Evolutionary conservation across 192 early-diverging fungal genomes (phyloP), one percentile per base, ranked within the genome.

Genomic region (Phlyctochytrium arcticum): DNA sequence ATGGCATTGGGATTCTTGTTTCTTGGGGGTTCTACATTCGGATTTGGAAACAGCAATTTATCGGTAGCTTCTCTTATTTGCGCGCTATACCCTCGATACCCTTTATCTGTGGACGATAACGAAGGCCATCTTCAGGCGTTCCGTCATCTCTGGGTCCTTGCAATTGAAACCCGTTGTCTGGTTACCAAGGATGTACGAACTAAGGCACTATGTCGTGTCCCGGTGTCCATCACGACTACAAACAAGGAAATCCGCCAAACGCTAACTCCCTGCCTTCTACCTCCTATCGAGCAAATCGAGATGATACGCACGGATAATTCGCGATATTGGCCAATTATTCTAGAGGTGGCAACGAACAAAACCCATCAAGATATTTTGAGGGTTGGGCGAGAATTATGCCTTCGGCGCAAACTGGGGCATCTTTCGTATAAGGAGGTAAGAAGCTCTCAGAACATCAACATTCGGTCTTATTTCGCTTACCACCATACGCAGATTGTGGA

Each of bases 1-100:
- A 89, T 92, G 88, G 81, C 92, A 0, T 59, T 91, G 15, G 92
- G 92, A 0, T 74, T 94, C 49, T 65, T 92, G 30, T 92, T 91
- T 74, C 60, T 89, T 21, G 83, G 82, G 4, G 92, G 88, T 12
- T 88, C 88, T 21, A 64, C 56, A 3, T 58, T 44, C 24, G 92
- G 89, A 0, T 67, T 94, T 5, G 82, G 81, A 10, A 85, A 81
- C 1, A 76, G 80, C 24, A 80, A 89, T 48, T 58, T 75, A 56
- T 77, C 87, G 5, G 79, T 90, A 10, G 92, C 88, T 3, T 80
- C 75, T 1, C 71, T 92, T 1, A 58, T 91, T 3, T 87, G 86
- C 51, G 67, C 87, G 1, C 72, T 91, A 12, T 92, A 81, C 61
- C 90, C 90, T 23, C 69, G 79, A 27, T 88, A 79, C 21, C 88